Evolutionary conservation across 768 basidiomycete genomes (phyloP).

Genomic region (Phaffia australis): DNA sequence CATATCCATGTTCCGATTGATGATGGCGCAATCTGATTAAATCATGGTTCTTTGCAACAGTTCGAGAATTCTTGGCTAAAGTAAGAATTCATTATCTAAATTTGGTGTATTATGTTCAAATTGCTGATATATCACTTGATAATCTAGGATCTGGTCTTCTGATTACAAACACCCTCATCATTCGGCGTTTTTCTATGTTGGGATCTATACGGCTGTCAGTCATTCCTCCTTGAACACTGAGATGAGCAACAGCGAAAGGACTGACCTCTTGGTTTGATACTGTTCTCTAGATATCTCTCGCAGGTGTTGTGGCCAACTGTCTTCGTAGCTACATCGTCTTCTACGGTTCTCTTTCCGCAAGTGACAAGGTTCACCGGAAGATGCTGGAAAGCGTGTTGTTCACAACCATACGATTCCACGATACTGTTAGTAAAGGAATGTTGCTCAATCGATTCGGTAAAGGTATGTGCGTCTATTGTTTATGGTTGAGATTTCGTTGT

Average conservation of each 20-base stretch:
- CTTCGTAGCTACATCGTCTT: constrained; percentile 49
- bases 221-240: not conserved
- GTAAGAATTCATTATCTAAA: no score
- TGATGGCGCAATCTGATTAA: no score
- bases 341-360: constrained; percentile 70
- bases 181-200: constrained; percentile 52
- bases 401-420: constrained; percentile 83
- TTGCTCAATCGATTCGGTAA: constrained; percentile 45
- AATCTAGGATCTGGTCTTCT: constrained; percentile 46
- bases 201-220: constrained; percentile 55
- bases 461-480: constrained; percentile 46
- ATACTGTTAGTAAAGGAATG: constrained; percentile 76
- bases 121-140: no score
- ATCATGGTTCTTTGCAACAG: no score
- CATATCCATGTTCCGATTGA: no score
- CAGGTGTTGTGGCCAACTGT: constrained; percentile 44
- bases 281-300: constrained; percentile 50
- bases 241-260: not conserved
- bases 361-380: constrained; percentile 61
- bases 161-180: constrained; percentile 33
- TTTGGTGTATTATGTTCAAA: no score
- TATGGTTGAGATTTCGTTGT: no score
- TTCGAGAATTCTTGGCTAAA: no score
- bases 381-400: constrained; percentile 72
- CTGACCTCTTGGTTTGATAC: constrained; percentile 34